Base-by-base conservation (phyloP, 441 rosid genomes). In the Pelargonium citronellum region DNA sequence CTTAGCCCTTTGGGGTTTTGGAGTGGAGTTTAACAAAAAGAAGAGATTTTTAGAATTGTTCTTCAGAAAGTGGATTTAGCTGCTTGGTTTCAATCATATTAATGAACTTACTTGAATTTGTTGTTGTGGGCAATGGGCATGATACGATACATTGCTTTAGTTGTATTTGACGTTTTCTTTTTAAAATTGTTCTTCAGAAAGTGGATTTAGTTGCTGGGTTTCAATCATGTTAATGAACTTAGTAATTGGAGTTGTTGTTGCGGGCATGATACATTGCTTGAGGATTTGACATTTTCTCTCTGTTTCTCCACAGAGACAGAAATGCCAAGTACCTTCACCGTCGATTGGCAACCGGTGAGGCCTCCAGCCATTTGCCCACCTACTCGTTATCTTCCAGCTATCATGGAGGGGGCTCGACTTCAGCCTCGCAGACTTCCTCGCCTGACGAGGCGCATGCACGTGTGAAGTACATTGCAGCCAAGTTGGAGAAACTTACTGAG, bases 281-380 rank as follows among this genome's bases (percentile, higher is more conserved):
- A 51, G 57, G 15, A 51, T 17, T 15, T 71, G 63, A 44, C 62
- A n/a, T 17, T 17, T 64, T 49, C 57, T 66, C 13, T 34, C 6
- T 80, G 64, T 69, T 70, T 74, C 19, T 12, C 47, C 68, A 61
- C 82, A 90, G 97, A 91, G 79, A 88, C 73, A 88, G 86, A 83
- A 94, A 94, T 80, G 98, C 96, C 0, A 91, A 91, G 83, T 77
- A 73, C 72, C n/a, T n/a, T n/a, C n/a, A n/a, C n/a, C n/a, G n/a
- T n/a, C n/a, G n/a, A n/a, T n/a, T n/a, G n/a, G n/a, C n/a, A n/a
- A n/a, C n/a, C n/a, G n/a, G n/a, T n/a, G n/a, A n/a, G n/a, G n/a
- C n/a, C n/a, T n/a, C n/a, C n/a, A n/a, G n/a, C n/a, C n/a, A n/a
- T n/a, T n/a, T n/a, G n/a, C n/a, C n/a, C n/a, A n/a, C n/a, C n/a